Conservation (phyloP, 768 basidiomycete genomes). For the Hericium erinaceus region DNA sequence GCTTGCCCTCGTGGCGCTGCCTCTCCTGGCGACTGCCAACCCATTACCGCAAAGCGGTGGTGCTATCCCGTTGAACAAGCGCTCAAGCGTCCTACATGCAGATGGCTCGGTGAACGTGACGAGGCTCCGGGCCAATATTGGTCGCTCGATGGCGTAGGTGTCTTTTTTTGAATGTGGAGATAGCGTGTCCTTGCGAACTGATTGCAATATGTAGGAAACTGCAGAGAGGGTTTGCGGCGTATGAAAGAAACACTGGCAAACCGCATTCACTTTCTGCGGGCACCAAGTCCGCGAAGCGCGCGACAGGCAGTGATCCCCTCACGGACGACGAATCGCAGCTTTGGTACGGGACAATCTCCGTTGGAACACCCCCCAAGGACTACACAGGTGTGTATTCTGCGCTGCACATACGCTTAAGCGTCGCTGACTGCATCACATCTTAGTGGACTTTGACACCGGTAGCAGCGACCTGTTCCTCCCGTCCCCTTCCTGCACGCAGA, state of each 20-base stretch:
- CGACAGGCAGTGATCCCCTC: not conserved
- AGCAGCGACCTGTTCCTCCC: slow-evolving; percentile 27
- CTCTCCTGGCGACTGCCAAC: too few species aligned
- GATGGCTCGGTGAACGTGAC: too few species aligned
- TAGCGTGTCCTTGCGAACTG: too few species aligned
- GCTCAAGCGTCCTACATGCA: too few species aligned
- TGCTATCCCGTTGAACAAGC: too few species aligned
- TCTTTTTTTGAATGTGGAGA: too few species aligned
- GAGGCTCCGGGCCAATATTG: too few species aligned
- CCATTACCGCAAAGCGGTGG: too few species aligned
- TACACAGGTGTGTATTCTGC: not conserved
- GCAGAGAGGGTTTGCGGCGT: not conserved
- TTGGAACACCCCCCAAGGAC: not conserved
- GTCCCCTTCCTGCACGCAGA: slow-evolving; percentile 16
- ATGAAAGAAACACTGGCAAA: not conserved
- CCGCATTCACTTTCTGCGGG: not conserved
- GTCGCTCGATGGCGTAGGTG: too few species aligned
- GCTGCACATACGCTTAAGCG: not conserved
- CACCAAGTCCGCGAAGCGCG: not conserved
- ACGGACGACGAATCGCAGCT: not conserved
- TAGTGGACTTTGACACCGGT: slow-evolving; percentile 5
- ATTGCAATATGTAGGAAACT: not conserved
- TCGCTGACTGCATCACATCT: not conserved
- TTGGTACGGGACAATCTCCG: not conserved
- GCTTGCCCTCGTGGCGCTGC: too few species aligned